These are phyloP conservation scores for Eucalyptus camaldulensis DNA, from an alignment of 345 rosid species.

Conservation along the genomic window DNA sequence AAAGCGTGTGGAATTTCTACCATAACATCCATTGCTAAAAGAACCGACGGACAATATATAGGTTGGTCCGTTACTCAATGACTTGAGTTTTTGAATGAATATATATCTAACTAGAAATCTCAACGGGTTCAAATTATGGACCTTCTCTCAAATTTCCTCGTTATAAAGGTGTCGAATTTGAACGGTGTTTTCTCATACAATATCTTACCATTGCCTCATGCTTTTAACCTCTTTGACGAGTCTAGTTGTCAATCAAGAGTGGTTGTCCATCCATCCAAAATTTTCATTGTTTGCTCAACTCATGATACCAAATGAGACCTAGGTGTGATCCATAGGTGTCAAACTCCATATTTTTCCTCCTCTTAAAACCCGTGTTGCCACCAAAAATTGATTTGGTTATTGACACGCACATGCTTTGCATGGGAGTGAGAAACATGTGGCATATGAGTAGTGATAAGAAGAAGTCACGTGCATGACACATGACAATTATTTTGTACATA, in stretches of 20 bases:
- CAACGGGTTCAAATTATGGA: background rate
- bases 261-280: background rate
- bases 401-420: too few species aligned
- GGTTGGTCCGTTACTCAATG: background rate
- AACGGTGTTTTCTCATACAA: background rate
- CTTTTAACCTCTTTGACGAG: background rate
- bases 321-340: background rate
- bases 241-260: background rate
- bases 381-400: too few species aligned
- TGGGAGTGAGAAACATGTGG: too few species aligned
- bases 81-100: background rate
- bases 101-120: background rate
- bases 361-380: background rate
- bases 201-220: background rate
- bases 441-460: too few species aligned
- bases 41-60: background rate
- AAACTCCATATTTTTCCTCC: background rate
- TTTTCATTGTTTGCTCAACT: background rate
- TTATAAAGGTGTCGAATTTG: background rate
- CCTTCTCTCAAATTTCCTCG: background rate
- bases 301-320: background rate
- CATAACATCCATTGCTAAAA: background rate
- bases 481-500: too few species aligned
- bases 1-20: background rate
- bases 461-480: too few species aligned